Conservation (phyloP, 192 early-diverging fungal genomes). For the Coemansia sp. region DNA sequence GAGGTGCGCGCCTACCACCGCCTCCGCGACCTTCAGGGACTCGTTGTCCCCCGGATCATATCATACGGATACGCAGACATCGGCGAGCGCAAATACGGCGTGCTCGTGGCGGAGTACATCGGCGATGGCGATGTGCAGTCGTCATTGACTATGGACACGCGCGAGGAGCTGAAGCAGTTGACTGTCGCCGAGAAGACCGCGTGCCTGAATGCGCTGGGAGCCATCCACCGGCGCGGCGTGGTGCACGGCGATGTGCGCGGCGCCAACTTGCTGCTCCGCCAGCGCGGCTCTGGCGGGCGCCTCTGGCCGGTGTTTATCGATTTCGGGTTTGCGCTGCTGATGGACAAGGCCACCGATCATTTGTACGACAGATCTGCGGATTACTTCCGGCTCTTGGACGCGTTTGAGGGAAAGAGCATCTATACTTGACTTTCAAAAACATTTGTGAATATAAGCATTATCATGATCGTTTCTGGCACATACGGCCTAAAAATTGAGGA, state of each 20-base stretch:
- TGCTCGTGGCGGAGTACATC: neutral
- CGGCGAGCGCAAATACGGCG: neutral
- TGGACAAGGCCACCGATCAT: neutral
- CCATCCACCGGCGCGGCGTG: slow-evolving; percentile 3
- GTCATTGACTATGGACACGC: neutral
- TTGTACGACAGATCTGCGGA: neutral
- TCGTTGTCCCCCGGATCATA: neutral
- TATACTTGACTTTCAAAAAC: neutral
- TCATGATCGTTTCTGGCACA: no score
- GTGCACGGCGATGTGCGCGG: slow-evolving; percentile 2
- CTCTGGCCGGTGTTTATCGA: slow-evolving; percentile 1
- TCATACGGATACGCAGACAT: neutral
- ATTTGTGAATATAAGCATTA: no score
- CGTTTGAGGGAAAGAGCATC: neutral
- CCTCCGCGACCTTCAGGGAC: slow-evolving; percentile 1
- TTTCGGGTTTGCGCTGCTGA: slow-evolving; percentile 1
- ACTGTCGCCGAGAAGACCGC: neutral
- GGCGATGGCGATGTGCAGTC: neutral
- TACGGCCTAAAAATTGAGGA: no score
- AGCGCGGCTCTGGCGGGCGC: neutral
- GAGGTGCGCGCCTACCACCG: neutral
- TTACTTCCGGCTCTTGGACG: neutral
- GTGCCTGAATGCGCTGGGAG: neutral
- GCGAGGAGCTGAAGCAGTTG: neutral
- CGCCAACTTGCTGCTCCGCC: neutral